A percentile compares a stretch with the other conserved stretches of the same genome.
Evolutionary conservation across 2,329 filamentous ascomycete genomes (phyloP).

Genomic region (Leptoxyphium fumago): DNA sequence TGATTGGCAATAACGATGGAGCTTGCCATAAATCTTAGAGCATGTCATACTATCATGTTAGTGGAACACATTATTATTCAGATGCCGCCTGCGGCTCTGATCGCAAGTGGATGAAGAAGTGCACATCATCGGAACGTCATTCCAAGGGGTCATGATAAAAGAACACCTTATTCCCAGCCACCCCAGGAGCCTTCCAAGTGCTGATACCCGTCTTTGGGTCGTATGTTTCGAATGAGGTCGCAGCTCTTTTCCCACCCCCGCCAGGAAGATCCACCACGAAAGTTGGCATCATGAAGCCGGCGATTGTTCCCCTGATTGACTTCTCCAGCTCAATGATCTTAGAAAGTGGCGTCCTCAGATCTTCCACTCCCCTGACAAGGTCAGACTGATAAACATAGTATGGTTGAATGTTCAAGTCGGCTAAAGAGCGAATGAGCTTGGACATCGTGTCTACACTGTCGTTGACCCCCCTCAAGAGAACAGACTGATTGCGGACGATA

Average conservation of each 20-base stretch:
- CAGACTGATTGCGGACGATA: constrained; percentile 45
- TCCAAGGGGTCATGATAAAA: constrained; percentile 41
- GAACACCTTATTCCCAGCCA: constrained; percentile 34
- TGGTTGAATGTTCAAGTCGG: constrained; percentile 42
- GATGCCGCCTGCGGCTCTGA: constrained; percentile 6
- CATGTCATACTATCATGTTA: too few relatives aligned
- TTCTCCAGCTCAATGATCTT: constrained; percentile 45
- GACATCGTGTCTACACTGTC: constrained; percentile 40
- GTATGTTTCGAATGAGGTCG: constrained; percentile 39
- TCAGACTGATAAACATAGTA: constrained; percentile 55
- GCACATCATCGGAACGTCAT: not conserved
- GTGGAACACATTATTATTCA: not conserved
- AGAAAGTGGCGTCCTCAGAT: constrained; percentile 45
- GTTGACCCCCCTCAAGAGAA: constrained; percentile 45
- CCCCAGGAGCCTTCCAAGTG: constrained; percentile 40
- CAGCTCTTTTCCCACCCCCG: constrained; percentile 48
- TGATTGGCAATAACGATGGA: too few relatives aligned
- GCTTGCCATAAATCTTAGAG: too few relatives aligned
- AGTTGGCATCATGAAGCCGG: constrained; percentile 47
- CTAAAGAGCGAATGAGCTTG: constrained; percentile 37
- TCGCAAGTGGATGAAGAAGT: not conserved
- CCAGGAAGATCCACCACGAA: constrained; percentile 51
- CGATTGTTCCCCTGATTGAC: constrained; percentile 43
- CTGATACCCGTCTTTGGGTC: constrained; percentile 39
- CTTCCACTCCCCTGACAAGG: constrained; percentile 46